These are phyloP conservation scores for Lipomyces sp. DNA, from an alignment of 805 yeast species.

Conservation along the genomic window DNA sequence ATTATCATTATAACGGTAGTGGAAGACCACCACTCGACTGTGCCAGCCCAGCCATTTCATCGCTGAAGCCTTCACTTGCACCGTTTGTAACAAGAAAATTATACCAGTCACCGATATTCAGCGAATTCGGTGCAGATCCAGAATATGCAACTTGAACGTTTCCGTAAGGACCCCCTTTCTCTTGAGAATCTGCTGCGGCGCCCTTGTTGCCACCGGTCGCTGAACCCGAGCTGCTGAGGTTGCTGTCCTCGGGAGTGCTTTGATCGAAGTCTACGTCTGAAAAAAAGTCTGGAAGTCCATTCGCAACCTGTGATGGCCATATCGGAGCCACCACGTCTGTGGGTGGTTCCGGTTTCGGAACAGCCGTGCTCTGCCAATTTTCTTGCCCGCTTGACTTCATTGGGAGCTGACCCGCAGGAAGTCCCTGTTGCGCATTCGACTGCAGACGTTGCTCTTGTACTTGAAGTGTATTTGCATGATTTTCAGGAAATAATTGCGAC, in stretches of 20 bases:
- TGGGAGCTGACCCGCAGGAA: background rate
- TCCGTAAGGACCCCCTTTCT: background rate
- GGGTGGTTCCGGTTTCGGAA: background rate
- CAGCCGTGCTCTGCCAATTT: background rate
- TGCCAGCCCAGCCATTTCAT: slow-evolving; percentile 27
- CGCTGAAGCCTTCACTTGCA: slow-evolving; percentile 16
- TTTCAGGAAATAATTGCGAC: slow-evolving; percentile 58
- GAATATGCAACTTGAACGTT: slow-evolving; percentile 2
- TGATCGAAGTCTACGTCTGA: slow-evolving; percentile 20
- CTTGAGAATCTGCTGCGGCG: slow-evolving; percentile 8
- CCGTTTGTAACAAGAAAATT: slow-evolving; percentile 43
- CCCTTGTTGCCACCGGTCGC: background rate
- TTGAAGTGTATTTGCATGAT: slow-evolving; percentile 11
- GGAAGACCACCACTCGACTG: slow-evolving; percentile 22
- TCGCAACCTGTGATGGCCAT: background rate
- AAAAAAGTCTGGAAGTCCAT: slow-evolving; percentile 13
- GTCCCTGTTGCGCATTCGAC: background rate
- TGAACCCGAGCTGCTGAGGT: slow-evolving; percentile 1
- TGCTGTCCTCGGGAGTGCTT: slow-evolving; percentile 21
- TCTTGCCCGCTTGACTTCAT: background rate
- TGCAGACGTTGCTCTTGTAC: background rate
- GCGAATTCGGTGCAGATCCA: slow-evolving; percentile 43
- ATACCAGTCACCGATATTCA: slow-evolving; percentile 50
- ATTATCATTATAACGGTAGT: slow-evolving; percentile 7
- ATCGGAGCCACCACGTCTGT: background rate